Evolutionary conservation across 192 early-diverging fungal genomes (phyloP), one percentile per base, ranked within the genome.

Genomic region (Dimargaris xerosporica): DNA sequence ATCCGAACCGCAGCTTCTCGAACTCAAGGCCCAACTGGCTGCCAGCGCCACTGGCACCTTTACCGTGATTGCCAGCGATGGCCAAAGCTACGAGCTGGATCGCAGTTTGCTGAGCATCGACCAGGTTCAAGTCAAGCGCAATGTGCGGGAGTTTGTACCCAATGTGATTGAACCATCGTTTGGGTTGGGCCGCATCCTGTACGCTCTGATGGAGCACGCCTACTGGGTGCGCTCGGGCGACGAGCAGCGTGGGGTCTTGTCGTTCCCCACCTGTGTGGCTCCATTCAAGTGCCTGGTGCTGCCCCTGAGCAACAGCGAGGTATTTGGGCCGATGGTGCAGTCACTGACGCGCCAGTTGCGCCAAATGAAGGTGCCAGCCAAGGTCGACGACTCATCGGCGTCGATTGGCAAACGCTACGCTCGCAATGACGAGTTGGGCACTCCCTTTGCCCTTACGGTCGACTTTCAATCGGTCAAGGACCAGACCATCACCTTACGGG

Each of bases 101-200:
- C 2, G 19, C 39, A 31, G 34, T 21, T 60, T 76, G 72, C 62
- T 77, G 16, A 67, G 62, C 30, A 73, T 78, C 45, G 72, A 75
- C 64, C 66, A 63, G 51, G 54, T 59, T 64, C 73, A 71, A 50
- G 64, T 75, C 50, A 67, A 64, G 28, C 74, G 75, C 67, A 56
- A 71, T 74, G 87, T 93, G 25, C 90, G 94, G 71, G 93, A 97
- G 74, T 99, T 88, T 77, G 87, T 78, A 23, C 96, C 96, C 50
- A 99, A 91, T 68, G 96, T 99, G 67, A 98, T 99, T 70, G 96
- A 99, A 75, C 96, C 96, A 28, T 97, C 96, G 31, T 99, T 99
- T 76, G 96, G 94, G 80, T 87, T 99, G 62, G 93, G 94, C 61
- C 92, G 96, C 65, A 97, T 99, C 55, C 74, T 99, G 61, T 94